Evolutionary conservation across 805 yeast genomes (phyloP), one percentile per base, ranked within the genome.

Genomic region (Monosporozyma servazzii): DNA sequence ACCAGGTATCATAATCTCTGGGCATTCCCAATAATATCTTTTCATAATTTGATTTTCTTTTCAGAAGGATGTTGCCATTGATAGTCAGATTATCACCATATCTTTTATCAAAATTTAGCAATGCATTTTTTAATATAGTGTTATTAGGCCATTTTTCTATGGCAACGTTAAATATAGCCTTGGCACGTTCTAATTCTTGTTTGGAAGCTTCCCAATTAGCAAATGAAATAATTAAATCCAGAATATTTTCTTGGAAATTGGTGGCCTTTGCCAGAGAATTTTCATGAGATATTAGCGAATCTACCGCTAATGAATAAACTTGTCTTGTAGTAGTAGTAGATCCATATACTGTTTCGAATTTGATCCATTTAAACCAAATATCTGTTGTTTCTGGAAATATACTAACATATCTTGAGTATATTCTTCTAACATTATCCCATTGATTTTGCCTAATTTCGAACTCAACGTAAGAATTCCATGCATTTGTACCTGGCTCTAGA

Each of bases 1-100:
- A 89, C 97, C 98, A 90, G 0, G 81, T 69, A 59, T 86, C 93
- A 64, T 80, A 82, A 67, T 87, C 86, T 0, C 51, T 41, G 0
- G 88, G 82, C 49, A 77, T 71, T 10, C 61, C 57, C 6, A 61
- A 53, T 13, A 86, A 57, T 20, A 68, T 71, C 2, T 68, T 63
- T 58, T 82, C 82, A 62, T 85, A 87, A 49, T 71, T 71, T 6
- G 72, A 64, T 53, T 74, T 76, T 52, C 95, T 70, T 58, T 84
- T 84, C 2, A 67, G 55, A 17, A 78, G 54, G 0, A 84, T 71
- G 2, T 80, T 77, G 3, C 64, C 58, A 54, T 81, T 82, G n/a
- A 82, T 74, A 0, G 79, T 75, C 13, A 71, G 75, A 37, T 67
- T 66, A 45, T 73, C 73, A 13, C 93, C 93, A 65, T 73, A 78